Base-by-base conservation (phyloP, 1,139 yeast species). In the Geotrichum bryndzae region DNA sequence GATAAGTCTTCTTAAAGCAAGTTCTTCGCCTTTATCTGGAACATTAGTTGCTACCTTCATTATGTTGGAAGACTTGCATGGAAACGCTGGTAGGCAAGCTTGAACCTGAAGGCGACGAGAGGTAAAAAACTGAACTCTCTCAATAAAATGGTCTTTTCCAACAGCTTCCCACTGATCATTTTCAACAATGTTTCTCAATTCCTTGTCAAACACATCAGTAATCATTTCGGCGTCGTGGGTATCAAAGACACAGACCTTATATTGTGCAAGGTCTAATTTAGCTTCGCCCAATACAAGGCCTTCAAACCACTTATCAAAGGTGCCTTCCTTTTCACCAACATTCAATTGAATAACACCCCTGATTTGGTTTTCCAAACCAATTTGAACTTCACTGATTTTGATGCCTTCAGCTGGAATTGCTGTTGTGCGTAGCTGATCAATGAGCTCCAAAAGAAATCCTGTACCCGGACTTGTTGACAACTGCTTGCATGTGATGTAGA, bases 21-120 rank as follows among this genome's bases (percentile, higher is more conserved):
- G 57, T 23, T 62, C 64, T 50, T 62, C 64, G 6, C 64, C 64
- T 33, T 60, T 62, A 27, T 62, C 64, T 2, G 64, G 64, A 31
- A 35, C 18, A 33, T 45, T 45, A 10, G 63, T 58, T 27, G 58
- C 63, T 33, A 62, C 64, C 53, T 62, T 62, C 56, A 46, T 35
- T 13, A 60, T 60, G 45, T 62, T 62, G 31, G 63, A 60, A 11
- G 64, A 62, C 31, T 62, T 62, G 57, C 64, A 62, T 11, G 64
- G 64, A 29, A 62, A 62, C 22, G 64, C 64, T 5, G 64, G 64
- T 2, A 62, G 51, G 48, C 64, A 62, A 13, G 64, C 64, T 48
- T 62, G 60, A 35, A 62, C 56, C 7, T 33, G 54, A 13, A 56
- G 31, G 4, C 53, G 52, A n/a, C 64, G 57, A 10, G 58, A 22